Base-by-base conservation (phyloP, 169 alveolate genomes). In the Plasmodium billcollinsi region DNA sequence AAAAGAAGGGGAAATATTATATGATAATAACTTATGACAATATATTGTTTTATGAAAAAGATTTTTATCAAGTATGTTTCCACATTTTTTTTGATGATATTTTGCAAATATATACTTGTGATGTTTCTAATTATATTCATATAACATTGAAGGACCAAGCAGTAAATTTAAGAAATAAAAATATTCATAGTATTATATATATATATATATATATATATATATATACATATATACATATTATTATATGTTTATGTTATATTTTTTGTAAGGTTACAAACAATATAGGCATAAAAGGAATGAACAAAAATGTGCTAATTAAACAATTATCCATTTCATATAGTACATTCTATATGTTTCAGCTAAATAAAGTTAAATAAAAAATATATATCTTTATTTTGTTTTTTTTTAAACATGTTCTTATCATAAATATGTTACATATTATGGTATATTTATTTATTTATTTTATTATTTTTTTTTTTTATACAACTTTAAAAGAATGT, bases 201-300 rank as follows among this genome's bases (percentile, higher is more conserved):
- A 11, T 52, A 74, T 12, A 21, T 52, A 18, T 20, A 26, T 43
- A 52, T 26, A 9, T 3, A 20, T 59, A n/a, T 50, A 24, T 0
- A 12, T 24, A 3, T 45, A 6, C 3, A 14, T 66, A 11, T 45
- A 18, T 29, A 15, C 18, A n/a, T n/a, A n/a, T n/a, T 9, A 50
- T 50, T 50, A 50, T 50, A 12, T 59, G 20, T 59, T 59, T 15
- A 59, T 15, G 14, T 59, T 59, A 2, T 20, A 8, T 3, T 70
- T 70, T 43, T 56, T 26, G 8, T 33, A 49, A 76, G 89, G 20
- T 59, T 2, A 76, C 62, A 50, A 63, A 76, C 45, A 69, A 76
- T 45, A 76, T 76, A 63, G 89, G 89, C 26, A 63, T 76, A 29
- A 76, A 76, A 59, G 89, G 89, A 45, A 76, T 76, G 26, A 76